phyloP scores from a whole-genome alignment of 306 rosid species.

The Dicorynia guianensis region DNA sequence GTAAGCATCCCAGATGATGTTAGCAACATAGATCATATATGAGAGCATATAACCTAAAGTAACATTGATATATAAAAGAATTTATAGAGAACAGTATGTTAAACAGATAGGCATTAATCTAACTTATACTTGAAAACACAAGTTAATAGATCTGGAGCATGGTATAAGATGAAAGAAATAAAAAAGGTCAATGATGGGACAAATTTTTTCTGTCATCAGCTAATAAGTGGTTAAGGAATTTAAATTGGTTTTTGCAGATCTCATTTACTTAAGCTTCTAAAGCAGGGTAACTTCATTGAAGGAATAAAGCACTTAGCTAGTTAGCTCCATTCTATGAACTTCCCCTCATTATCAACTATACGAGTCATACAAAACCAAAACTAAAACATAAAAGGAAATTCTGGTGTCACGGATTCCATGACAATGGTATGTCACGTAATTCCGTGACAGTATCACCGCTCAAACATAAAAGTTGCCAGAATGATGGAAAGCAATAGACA shows the following conservation, averaged over 20 bases:
- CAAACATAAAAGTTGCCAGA: neutral
- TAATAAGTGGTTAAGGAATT: neutral
- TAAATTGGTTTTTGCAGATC: neutral
- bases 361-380: neutral
- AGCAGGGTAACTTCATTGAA: neutral
- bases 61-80: neutral
- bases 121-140: slow-evolving; percentile 12
- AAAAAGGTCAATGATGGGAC: slow-evolving; percentile 7
- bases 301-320: neutral
- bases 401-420: too few relatives aligned
- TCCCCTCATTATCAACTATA: neutral
- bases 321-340: neutral
- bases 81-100: neutral
- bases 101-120: slow-evolving; percentile 3
- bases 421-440: too few relatives aligned
- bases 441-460: too few relatives aligned
- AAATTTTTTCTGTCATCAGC: neutral
- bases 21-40: slow-evolving; percentile 1
- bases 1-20: too few relatives aligned
- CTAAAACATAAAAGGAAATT: neutral
- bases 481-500: neutral
- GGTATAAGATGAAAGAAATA: neutral
- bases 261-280: slow-evolving; percentile 16
- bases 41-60: neutral
- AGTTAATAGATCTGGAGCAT: neutral